Conservation (phyloP, 2,329 filamentous ascomycete genomes). For the Aspergillus quadricinctus region DNA sequence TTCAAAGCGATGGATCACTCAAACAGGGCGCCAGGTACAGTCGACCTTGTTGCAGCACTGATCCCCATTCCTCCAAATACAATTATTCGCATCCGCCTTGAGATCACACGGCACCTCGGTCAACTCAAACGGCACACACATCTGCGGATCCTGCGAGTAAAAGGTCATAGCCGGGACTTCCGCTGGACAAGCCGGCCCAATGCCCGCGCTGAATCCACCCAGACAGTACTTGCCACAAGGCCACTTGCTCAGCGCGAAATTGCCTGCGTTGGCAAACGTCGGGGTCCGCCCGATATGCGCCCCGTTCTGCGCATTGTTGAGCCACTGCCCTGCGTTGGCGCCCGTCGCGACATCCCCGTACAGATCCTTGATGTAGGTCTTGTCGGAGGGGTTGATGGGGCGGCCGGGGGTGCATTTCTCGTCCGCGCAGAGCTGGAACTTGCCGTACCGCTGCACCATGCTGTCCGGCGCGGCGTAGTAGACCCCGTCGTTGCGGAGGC, state of each 20-base stretch:
- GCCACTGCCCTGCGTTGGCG: constrained; percentile 5
- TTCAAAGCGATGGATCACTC: no score
- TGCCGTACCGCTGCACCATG: constrained; percentile 7
- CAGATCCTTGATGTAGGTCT: constrained; percentile 7
- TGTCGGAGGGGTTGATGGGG: constrained; percentile 4
- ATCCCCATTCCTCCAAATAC: constrained; percentile 9
- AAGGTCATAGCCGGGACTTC: constrained; percentile 8
- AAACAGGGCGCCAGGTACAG: background rate
- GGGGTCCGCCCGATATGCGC: constrained; percentile 8
- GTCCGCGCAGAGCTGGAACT: constrained; percentile 11
- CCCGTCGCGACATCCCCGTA: constrained; percentile 6
- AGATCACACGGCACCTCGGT: constrained; percentile 12
- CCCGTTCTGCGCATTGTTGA: constrained; percentile 8
- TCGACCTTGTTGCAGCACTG: constrained; percentile 7
- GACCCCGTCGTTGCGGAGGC: constrained; percentile 5
- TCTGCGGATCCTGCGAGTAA: constrained; percentile 9
- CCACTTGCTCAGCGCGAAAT: constrained; percentile 9
- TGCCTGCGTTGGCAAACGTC: constrained; percentile 1
- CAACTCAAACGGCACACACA: constrained; percentile 8
- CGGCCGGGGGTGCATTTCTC: constrained; percentile 2
- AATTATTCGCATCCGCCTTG: constrained; percentile 7
- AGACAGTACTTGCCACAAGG: constrained; percentile 12
- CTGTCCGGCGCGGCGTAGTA: constrained; percentile 5
- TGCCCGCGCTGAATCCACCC: constrained; percentile 3
- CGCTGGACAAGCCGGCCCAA: constrained; percentile 9